Evolutionary conservation across 306 rosid genomes (phyloP).

Genomic region (Bauhinia variegata): DNA sequence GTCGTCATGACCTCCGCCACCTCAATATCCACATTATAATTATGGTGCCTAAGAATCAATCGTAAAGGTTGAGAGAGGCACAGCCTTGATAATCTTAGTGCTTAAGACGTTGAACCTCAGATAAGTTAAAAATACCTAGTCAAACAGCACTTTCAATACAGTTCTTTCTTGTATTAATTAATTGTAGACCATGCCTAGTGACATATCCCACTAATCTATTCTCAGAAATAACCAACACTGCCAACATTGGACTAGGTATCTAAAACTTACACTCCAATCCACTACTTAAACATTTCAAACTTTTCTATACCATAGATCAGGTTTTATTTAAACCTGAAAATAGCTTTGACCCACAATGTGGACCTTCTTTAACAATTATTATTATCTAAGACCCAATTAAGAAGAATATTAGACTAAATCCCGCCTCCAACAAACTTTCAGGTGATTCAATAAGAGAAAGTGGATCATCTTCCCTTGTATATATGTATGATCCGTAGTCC

Average conservation of each 20-base stretch:
- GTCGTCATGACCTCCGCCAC: constrained; percentile 46
- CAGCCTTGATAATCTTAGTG: constrained; percentile 29
- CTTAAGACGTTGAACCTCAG: constrained; percentile 32
- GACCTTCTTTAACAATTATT: not conserved
- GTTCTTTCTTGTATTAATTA: constrained; percentile 30
- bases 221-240: constrained; percentile 24
- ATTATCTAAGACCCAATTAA: constrained; percentile 1
- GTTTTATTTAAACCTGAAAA: constrained; percentile 36
- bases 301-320: constrained; percentile 25
- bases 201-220: constrained; percentile 38
- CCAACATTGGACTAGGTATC: constrained; percentile 18
- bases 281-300: constrained; percentile 40
- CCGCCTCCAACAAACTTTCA: not conserved
- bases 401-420: not conserved
- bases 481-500: too few species aligned
- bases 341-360: constrained; percentile 32
- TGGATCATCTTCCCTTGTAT: too few species aligned
- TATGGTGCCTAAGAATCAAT: constrained; percentile 47
- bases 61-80: constrained; percentile 34
- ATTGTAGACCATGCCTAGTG: constrained; percentile 33
- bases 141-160: constrained; percentile 52
- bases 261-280: constrained; percentile 35
- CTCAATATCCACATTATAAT: constrained; percentile 40
- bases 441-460: not conserved
- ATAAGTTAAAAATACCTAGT: constrained; percentile 41